phyloP scores from a whole-genome alignment of 352 stramenopile genomes.

The Phytophthora pseudosyringae region DNA sequence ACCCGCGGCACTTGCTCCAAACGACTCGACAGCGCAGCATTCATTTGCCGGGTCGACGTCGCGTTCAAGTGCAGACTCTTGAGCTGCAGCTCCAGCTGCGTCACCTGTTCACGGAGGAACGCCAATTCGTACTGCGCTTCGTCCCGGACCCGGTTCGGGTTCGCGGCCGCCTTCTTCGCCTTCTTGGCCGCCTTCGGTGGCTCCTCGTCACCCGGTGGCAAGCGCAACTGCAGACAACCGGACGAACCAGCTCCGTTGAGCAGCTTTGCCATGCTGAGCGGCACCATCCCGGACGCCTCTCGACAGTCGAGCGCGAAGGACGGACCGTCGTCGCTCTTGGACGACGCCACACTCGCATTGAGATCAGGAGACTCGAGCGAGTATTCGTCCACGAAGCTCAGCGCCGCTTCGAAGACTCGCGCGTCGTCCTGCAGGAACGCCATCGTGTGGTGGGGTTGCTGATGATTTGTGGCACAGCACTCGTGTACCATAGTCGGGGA shows the following conservation, averaged over 20 bases:
- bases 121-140: slow-evolving; percentile 64
- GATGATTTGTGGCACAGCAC: not conserved
- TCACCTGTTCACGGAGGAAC: slow-evolving; percentile 73
- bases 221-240: not conserved
- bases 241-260: not conserved
- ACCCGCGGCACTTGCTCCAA: slow-evolving; percentile 13
- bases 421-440: slow-evolving; percentile 31
- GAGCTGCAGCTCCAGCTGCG: slow-evolving; percentile 58
- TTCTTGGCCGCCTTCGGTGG: slow-evolving; percentile 26
- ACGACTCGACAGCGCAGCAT: slow-evolving; percentile 2
- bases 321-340: slow-evolving; percentile 17
- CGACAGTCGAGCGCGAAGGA: slow-evolving; percentile 21
- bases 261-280: slow-evolving; percentile 16
- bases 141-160: slow-evolving; percentile 39
- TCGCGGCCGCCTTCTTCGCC: slow-evolving; percentile 23
- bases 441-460: slow-evolving; percentile 7
- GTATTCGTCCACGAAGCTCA: slow-evolving; percentile 36
- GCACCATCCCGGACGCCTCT: slow-evolving; percentile 27
- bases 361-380: not conserved
- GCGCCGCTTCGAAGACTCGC: slow-evolving; percentile 25
- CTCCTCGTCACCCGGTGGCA: slow-evolving; percentile 15
- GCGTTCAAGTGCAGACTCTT: slow-evolving; percentile 34
- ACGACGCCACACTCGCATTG: not conserved
- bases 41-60: not conserved
- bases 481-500: not conserved